Evolutionary conservation across 1,284 basidiomycete species (phyloP).

Genomic region (Heterobasidion annosum): DNA sequence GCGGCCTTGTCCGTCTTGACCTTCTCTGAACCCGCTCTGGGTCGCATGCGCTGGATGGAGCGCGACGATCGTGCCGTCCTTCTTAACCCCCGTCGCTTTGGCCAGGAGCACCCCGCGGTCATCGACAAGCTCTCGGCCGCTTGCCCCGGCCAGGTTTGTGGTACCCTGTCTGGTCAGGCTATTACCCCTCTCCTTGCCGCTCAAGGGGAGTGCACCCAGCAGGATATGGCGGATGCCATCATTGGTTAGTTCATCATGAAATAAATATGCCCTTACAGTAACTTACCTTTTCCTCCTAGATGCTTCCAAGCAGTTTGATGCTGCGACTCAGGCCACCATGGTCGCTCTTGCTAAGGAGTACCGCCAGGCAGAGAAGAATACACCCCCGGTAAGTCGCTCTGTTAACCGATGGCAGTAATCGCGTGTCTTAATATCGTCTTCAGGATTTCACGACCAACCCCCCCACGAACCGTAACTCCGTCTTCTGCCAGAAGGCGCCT

Average conservation of each 20-base stretch:
- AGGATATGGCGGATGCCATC: conserved; percentile 50
- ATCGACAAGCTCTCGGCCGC: conserved; percentile 35
- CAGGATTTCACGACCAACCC: conserved; percentile 49
- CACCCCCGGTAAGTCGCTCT: conserved; percentile 38
- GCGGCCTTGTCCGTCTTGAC: conserved; percentile 29
- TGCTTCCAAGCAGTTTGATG: conserved; percentile 43
- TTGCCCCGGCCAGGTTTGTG: conserved; percentile 43
- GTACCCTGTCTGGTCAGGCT: conserved; percentile 32
- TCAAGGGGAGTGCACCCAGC: conserved; percentile 48
- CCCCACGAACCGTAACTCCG: conserved; percentile 30
- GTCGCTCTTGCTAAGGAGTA: conserved; percentile 45
- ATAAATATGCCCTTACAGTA: background rate
- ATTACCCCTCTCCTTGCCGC: conserved; percentile 47
- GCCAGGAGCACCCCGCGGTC: conserved; percentile 40
- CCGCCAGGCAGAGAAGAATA: conserved; percentile 55
- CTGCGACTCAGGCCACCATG: conserved; percentile 40
- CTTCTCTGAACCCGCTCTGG: conserved; percentile 29
- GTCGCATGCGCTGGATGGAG: conserved; percentile 39
- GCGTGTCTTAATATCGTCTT: background rate
- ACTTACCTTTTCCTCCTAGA: conserved; percentile 22
- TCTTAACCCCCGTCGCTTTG: conserved; percentile 44
- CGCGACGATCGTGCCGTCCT: conserved; percentile 33
- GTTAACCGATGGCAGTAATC: background rate
- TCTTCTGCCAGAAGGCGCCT: conserved; percentile 32
- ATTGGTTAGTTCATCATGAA: conserved; percentile 31